phyloP scores from a whole-genome alignment of 768 basidiomycete species.

The Rhodotorula babjevae region DNA sequence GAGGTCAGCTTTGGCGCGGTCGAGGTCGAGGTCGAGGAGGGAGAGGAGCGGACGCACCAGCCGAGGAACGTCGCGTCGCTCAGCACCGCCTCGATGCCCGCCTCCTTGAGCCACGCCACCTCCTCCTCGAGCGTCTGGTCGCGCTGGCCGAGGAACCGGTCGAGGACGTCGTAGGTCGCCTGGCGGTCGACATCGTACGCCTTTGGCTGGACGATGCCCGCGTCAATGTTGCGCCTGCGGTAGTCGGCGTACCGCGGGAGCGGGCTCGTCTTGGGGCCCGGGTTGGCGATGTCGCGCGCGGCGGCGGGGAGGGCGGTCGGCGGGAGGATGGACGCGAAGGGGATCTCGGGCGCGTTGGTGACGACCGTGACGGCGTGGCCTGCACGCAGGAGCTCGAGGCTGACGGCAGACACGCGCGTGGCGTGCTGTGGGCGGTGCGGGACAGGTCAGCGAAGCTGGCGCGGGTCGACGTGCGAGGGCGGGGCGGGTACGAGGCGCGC shows the following conservation, averaged over 20 bases:
- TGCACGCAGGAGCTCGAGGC: slow-evolving; percentile 55
- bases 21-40: not conserved
- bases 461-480: not conserved
- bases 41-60: slow-evolving; percentile 53
- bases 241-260: slow-evolving; percentile 56
- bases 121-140: slow-evolving; percentile 58
- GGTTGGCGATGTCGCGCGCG: not conserved
- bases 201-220: slow-evolving; percentile 72
- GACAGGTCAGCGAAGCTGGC: not conserved
- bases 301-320: slow-evolving; percentile 8
- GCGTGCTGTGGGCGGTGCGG: slow-evolving; percentile 58
- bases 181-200: slow-evolving; percentile 71
- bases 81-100: slow-evolving; percentile 59
- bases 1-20: not conserved
- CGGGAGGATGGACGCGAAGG: slow-evolving; percentile 63
- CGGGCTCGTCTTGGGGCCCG: not conserved
- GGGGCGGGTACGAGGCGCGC: not conserved
- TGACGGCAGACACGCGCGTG: slow-evolving; percentile 71
- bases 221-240: slow-evolving; percentile 68
- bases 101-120: slow-evolving; percentile 56
- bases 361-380: slow-evolving; percentile 60
- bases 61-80: slow-evolving; percentile 75
- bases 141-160: slow-evolving; percentile 58
- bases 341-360: slow-evolving; percentile 67
- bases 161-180: slow-evolving; percentile 62